Percentiles rank a stretch among this genome's conserved stretches.
Evolutionary conservation across 169 alveolate species (phyloP).

Genomic region (Eimeria sp.): DNA sequence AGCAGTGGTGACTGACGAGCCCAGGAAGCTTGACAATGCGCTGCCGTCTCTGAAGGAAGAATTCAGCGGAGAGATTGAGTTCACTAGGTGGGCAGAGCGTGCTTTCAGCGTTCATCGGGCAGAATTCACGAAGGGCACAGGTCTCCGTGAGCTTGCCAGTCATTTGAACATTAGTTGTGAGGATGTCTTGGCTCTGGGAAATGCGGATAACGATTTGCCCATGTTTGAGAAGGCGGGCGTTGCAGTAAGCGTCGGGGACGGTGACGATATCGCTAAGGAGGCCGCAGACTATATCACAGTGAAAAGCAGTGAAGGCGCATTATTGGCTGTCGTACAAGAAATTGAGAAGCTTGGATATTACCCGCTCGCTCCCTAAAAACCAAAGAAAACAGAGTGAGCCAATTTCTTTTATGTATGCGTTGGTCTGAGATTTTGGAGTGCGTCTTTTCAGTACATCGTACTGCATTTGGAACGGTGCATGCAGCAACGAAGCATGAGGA

Average conservation of each 20-base stretch:
- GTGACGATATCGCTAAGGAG: slow-evolving; percentile 31
- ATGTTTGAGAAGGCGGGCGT: slow-evolving; percentile 83
- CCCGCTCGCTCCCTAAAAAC: not conserved
- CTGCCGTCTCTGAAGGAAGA: not conserved
- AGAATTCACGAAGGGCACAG: slow-evolving; percentile 51
- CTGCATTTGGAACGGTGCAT: not conserved
- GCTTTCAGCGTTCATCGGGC: slow-evolving; percentile 21
- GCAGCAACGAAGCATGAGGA: slow-evolving; percentile 20
- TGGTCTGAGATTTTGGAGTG: not conserved
- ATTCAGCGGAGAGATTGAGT: slow-evolving; percentile 28
- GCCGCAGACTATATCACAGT: slow-evolving; percentile 62
- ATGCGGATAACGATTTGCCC: slow-evolving; percentile 89
- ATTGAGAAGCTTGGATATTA: slow-evolving; percentile 19
- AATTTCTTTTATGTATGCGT: not conserved
- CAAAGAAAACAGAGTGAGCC: slow-evolving; percentile 1
- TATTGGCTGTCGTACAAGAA: slow-evolving; percentile 26
- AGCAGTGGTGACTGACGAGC: not conserved
- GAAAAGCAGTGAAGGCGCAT: slow-evolving; percentile 15
- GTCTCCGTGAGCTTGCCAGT: not conserved
- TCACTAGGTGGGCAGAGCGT: slow-evolving; percentile 14
- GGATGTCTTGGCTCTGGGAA: slow-evolving; percentile 88
- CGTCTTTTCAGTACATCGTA: not conserved
- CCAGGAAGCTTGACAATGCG: slow-evolving; percentile 10
- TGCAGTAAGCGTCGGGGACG: slow-evolving; percentile 86
- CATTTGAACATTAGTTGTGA: slow-evolving; percentile 64